Conservation (phyloP, 768 basidiomycete species). For the Tylopilus rubrobrunneus region DNA sequence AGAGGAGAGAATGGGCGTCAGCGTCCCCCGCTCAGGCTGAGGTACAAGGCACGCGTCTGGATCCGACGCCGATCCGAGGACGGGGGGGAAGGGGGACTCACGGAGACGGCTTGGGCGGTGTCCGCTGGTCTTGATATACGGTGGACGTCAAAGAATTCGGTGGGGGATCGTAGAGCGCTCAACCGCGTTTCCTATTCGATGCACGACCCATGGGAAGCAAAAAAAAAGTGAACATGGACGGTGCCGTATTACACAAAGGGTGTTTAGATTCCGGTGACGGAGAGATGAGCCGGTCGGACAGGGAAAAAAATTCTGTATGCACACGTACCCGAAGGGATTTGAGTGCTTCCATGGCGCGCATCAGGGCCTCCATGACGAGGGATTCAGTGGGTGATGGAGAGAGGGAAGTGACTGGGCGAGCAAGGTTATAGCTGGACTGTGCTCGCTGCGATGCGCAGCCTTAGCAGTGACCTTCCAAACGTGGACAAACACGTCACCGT, state of each 20-base stretch:
- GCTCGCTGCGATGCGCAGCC: background rate
- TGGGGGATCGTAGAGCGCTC: slow-evolving; percentile 65
- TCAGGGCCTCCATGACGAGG: slow-evolving; percentile 54
- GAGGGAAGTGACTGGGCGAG: background rate
- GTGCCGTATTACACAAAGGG: too few species aligned
- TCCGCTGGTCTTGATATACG: slow-evolving; percentile 83
- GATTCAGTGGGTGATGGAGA: background rate
- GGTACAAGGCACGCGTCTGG: background rate
- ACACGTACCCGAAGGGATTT: slow-evolving; percentile 59
- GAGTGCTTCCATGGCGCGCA: slow-evolving; percentile 66
- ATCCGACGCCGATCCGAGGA: background rate
- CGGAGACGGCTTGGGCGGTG: slow-evolving; percentile 72
- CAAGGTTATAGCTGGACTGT: background rate
- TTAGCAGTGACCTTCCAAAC: background rate
- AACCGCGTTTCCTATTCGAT: slow-evolving; percentile 27
- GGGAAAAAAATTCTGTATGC: background rate
- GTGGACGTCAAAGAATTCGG: slow-evolving; percentile 82
- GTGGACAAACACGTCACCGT: background rate
- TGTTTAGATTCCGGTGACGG: background rate
- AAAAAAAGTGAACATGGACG: background rate
- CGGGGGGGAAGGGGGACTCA: slow-evolving; percentile 31
- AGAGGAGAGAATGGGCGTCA: background rate
- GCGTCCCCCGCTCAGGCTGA: background rate
- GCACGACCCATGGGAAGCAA: background rate
- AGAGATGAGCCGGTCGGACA: background rate